Percentiles rank a stretch among this genome's conserved stretches.
These are phyloP conservation scores for California macrophylla DNA, from an alignment of 441 rosid species.

Conservation along the genomic window DNA sequence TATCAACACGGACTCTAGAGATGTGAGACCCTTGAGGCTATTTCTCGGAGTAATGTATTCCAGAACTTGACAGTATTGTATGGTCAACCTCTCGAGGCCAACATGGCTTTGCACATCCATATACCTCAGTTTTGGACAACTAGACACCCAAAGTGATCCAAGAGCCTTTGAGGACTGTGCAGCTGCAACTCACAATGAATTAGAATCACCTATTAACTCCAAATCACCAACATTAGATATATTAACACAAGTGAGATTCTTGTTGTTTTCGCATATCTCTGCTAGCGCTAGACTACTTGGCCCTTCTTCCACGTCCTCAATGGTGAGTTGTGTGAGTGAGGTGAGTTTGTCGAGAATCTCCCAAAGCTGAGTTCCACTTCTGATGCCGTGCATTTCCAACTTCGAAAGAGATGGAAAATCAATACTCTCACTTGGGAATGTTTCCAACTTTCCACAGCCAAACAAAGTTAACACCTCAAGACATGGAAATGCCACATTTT, in stretches of 20 bases:
- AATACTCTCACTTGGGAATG: not conserved
- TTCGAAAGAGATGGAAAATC: not conserved
- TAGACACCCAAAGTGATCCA: not conserved
- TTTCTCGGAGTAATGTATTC: slow-evolving; percentile 18
- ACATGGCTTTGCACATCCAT: no score
- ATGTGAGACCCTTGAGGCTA: not conserved
- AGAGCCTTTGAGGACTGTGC: no score
- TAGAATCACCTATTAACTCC: no score
- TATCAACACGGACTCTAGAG: slow-evolving; percentile 6
- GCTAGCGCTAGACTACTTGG: not conserved
- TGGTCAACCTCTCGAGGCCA: no score
- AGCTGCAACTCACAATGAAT: no score
- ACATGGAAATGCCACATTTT: no score
- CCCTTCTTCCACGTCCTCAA: not conserved
- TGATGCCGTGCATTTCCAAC: not conserved
- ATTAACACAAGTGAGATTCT: not conserved
- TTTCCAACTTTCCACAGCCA: not conserved
- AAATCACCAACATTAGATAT: not conserved
- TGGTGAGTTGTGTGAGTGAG: not conserved
- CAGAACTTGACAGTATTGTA: no score
- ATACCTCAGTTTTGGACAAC: no score
- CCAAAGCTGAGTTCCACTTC: not conserved
- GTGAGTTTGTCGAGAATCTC: not conserved
- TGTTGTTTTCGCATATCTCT: not conserved
- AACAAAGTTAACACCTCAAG: no score